Evolutionary conservation across 208 protist species (phyloP), one percentile per base, ranked within the genome.

Genomic region (Pavlovales sp.): DNA sequence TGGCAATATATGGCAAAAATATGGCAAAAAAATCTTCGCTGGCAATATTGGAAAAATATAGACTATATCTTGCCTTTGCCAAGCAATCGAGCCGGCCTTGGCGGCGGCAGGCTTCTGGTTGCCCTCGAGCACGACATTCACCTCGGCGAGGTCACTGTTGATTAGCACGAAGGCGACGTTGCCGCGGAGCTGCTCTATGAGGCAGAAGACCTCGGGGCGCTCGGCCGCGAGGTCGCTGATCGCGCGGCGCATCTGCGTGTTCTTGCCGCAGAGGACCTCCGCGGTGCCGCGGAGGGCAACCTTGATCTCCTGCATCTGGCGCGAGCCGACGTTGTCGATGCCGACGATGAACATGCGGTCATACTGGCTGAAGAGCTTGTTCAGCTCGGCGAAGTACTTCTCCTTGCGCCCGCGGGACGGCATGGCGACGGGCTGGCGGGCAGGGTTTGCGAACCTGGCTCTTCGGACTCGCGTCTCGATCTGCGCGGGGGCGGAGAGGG

Each of bases 131-230:
- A 96, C 92, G 30, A 94, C 90, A 7, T 93, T 93, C 88, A 99
- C 93, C 4, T 94, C 93, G 67, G 89, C 42, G 39, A 99, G 93
- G 41, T 98, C 97, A 46, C 95, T 95, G 86, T 97, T 98, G 89
- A 97, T 98, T 94, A 99, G 99, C 87, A 99, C 94, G 89, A 99
- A 94, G 86, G 97, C 98, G 79, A 98, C 94, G 95, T 99, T 99
- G 79, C 94, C 94, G 82, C 94, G 95, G 84, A 99, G 90, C 82
- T 96, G 71, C n/a, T 91, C 84, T 1, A 96, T 47, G 0, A 98
- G 90, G 5, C 88, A 57, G 41, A 94, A 89, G 40, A 97, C 41
- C 10, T 92, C 83, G 39, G 90, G 41, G 46, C 83, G 94, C n/a
- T 79, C 30, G 30, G 38, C 57, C 20, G 57, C 57, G 42, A 84